Evolutionary conservation across 1,139 yeast genomes (phyloP).

Genomic region (Saccharomyces hybrid): DNA sequence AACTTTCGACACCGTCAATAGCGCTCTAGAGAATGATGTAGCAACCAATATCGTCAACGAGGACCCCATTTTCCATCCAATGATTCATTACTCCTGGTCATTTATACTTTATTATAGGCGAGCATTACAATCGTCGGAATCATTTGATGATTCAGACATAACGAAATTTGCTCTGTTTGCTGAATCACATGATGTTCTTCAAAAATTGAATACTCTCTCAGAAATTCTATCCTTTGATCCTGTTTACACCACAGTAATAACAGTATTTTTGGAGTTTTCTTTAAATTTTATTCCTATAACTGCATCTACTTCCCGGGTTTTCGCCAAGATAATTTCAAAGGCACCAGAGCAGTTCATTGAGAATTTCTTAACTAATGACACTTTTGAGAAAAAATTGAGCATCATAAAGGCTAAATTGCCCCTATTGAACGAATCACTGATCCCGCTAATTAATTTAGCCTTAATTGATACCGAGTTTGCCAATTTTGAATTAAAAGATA

Average conservation of each 20-base stretch:
- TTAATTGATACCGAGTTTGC: constrained; percentile 63
- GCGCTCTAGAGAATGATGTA: neutral
- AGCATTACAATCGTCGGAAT: neutral
- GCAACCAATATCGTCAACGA: constrained; percentile 35
- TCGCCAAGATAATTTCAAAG: constrained; percentile 42
- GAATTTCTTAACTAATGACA: constrained; percentile 48
- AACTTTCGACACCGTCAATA: neutral
- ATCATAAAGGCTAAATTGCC: constrained; percentile 72
- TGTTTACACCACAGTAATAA: constrained; percentile 50
- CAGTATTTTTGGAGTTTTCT: constrained; percentile 51
- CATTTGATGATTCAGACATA: neutral
- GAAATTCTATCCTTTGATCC: constrained; percentile 42
- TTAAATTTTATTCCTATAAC: constrained; percentile 58
- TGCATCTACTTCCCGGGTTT: constrained; percentile 45
- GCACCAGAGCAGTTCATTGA: constrained; percentile 53
- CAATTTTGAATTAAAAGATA: constrained; percentile 47
- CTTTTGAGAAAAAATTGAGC: constrained; percentile 48
- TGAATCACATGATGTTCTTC: constrained; percentile 41
- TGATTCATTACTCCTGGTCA: constrained; percentile 65
- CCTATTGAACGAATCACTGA: constrained; percentile 37
- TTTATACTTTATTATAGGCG: constrained; percentile 32
- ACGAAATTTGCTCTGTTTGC: constrained; percentile 38
- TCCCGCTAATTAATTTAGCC: constrained; percentile 55
- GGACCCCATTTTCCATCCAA: constrained; percentile 38
- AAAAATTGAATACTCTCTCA: constrained; percentile 38